Evolutionary conservation across 345 rosid genomes (phyloP), one percentile per base, ranked within the genome.

Genomic region (Turnera subulata): DNA sequence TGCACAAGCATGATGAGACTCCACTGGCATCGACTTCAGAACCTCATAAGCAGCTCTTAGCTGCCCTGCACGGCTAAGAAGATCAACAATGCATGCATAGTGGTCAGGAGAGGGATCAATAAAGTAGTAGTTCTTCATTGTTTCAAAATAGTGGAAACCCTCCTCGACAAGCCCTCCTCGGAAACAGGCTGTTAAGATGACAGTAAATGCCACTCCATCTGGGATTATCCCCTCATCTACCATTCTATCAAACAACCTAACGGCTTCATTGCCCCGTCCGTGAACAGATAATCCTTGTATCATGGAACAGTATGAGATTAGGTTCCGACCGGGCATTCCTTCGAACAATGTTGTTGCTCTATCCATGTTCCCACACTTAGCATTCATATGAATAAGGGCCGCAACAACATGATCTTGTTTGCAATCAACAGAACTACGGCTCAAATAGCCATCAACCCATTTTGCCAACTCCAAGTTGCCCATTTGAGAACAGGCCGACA

Each of bases 361-460:
- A 37, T 78, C 79, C 69, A 86, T 59, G 73, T 80, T 78, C 50
- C 90, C 93, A 64, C 93, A 84, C 66, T 86, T 89, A 0, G 85
- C 85, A 67, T 86, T 81, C 97, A 89, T 89, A 61, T 84, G 88
- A 53, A 89, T 66, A 57, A 76, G 78, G 32, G 95, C 88, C 18
- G 88, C 82, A 42, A 69, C 16, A 54, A 89, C 80, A 62, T 83
- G 82, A 62, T 57, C 35, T 48, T 57, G 83, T 50, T 71, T 21
- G 35, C 66, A 65, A 55, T 79, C 76, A 8, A 77, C 42, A 22
- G 78, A 61, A 49, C 69, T 73, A 49, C 35, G 53, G 50, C 75
- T 63, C 58, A 84, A 58, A 68, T 71, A 83, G 44, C 70, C 58
- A 76, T 90, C 84, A 42, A 83, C 71, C 74, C 77, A 66, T 70